Conservation (phyloP, 371 early-diverging fungal species). For the Mucor lusitanicus region DNA sequence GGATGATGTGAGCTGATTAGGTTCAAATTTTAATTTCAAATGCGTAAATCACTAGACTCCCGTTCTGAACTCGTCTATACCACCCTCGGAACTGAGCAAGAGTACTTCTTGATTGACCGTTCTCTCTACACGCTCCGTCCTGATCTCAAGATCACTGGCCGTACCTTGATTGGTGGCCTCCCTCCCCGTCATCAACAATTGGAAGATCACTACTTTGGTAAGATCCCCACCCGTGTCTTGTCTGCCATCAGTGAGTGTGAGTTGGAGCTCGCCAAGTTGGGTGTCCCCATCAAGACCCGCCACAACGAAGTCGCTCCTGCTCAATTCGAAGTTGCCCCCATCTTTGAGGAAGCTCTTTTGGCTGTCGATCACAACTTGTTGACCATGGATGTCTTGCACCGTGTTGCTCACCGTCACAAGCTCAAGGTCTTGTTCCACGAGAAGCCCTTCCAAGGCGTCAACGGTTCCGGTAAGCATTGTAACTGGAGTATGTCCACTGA, state of each 20-base stretch:
- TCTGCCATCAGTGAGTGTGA: conserved; percentile 92
- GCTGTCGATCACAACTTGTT: conserved; percentile 98
- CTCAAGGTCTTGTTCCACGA: conserved; percentile 97
- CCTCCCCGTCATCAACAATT: conserved; percentile 98
- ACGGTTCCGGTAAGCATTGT: conserved; percentile 98
- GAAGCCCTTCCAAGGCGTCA: conserved; percentile 98
- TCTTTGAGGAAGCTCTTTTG: conserved; percentile 94
- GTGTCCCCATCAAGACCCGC: conserved; percentile 98
- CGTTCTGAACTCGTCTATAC: conserved; percentile 37
- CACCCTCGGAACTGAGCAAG: conserved; percentile 97
- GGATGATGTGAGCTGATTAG: background rate
- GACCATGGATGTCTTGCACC: conserved; percentile 96
- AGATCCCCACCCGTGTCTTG: conserved; percentile 92
- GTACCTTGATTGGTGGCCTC: conserved; percentile 90
- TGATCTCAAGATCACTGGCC: conserved; percentile 95
- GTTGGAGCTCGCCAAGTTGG: conserved; percentile 89
- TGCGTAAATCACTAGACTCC: background rate
- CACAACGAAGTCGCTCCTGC: conserved; percentile 99
- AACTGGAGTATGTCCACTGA: conserved; percentile 98
- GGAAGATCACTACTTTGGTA: conserved; percentile 99
- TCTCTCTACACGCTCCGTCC: conserved; percentile 88
- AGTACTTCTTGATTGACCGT: conserved; percentile 97
- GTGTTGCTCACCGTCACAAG: conserved; percentile 95
- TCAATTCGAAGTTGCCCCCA: conserved; percentile 97
- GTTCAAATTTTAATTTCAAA: background rate